phyloP scores from a whole-genome alignment of 192 early-diverging fungal genomes.

The Umbelopsis isabellina region DNA sequence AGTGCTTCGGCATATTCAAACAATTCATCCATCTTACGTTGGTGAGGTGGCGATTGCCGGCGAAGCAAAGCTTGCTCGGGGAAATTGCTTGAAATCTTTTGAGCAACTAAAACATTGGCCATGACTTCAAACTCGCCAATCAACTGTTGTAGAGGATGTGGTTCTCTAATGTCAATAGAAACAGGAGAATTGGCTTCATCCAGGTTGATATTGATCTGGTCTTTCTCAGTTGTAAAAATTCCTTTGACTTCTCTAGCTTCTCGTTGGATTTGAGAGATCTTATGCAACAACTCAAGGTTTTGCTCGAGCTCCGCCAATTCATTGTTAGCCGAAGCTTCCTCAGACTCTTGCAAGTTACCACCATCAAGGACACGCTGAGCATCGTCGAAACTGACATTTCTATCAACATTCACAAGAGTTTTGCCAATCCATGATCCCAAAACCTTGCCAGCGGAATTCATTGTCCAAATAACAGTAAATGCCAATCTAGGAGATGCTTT shows the following conservation, averaged over 20 bases:
- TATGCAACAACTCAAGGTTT: conserved; percentile 47
- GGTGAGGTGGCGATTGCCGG: conserved; percentile 69
- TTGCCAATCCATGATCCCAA: conserved; percentile 80
- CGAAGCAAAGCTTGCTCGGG: conserved; percentile 92
- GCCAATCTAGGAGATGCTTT: conserved; percentile 55
- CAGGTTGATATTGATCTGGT: conserved; percentile 77
- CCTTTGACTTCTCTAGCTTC: conserved; percentile 75
- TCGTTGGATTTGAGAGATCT: conserved; percentile 75
- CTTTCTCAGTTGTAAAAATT: conserved; percentile 1
- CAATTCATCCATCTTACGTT: conserved; percentile 39
- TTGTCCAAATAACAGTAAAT: conserved; percentile 95
- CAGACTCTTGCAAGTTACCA: conserved; percentile 46
- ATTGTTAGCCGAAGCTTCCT: conserved; percentile 38
- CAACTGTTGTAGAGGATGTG: conserved; percentile 90
- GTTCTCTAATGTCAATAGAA: conserved; percentile 87
- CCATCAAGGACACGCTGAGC: conserved; percentile 83
- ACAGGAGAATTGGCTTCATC: conserved; percentile 89
- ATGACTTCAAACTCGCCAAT: conserved; percentile 97
- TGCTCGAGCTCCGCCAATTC: conserved; percentile 35
- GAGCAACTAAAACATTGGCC: conserved; percentile 91
- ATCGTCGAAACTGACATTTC: conserved; percentile 11
- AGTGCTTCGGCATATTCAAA: conserved; percentile 38
- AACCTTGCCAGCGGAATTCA: conserved; percentile 80
- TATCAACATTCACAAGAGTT: conserved; percentile 67
- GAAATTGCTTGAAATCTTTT: conserved; percentile 83